A percentile compares a stretch with the other conserved stretches of the same genome.
Conservation (phyloP, 257 asterid species). For the Fraxinus quadrangulata region DNA sequence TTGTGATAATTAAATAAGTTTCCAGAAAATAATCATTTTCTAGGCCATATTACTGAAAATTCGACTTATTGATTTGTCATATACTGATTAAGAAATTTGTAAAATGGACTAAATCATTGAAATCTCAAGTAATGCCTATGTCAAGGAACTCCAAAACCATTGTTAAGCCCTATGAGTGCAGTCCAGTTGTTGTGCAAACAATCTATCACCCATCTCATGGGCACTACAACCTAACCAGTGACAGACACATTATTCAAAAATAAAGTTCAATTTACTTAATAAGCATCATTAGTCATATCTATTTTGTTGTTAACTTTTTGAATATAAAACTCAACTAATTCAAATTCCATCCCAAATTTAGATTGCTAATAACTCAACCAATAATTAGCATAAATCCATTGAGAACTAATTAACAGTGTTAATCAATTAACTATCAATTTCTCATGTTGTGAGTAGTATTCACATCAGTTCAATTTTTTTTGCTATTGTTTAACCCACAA, state of each 20-base stretch:
- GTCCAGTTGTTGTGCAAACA: background rate
- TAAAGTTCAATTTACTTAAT: background rate
- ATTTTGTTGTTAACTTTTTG: background rate
- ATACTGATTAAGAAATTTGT: background rate
- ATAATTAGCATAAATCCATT: background rate
- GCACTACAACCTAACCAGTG: background rate
- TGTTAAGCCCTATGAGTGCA: background rate
- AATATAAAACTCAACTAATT: background rate
- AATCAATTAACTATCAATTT: too few species aligned
- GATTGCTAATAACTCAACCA: background rate
- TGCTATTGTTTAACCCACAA: background rate
- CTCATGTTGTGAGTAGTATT: background rate
- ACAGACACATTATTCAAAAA: background rate
- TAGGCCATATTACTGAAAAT: background rate
- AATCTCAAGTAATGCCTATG: too few species aligned
- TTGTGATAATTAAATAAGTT: background rate
- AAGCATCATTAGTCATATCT: background rate
- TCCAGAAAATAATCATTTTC: background rate
- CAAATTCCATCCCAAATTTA: background rate
- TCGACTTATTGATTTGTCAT: background rate
- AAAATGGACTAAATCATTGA: background rate
- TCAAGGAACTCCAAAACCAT: background rate
- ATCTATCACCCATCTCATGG: background rate
- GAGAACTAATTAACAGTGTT: background rate
- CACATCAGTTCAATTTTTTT: background rate